Percentiles rank a stretch among this genome's conserved stretches.
These are phyloP conservation scores for Tetrapisispora arboricola DNA, from an alignment of 805 yeast species.

Conservation along the genomic window DNA sequence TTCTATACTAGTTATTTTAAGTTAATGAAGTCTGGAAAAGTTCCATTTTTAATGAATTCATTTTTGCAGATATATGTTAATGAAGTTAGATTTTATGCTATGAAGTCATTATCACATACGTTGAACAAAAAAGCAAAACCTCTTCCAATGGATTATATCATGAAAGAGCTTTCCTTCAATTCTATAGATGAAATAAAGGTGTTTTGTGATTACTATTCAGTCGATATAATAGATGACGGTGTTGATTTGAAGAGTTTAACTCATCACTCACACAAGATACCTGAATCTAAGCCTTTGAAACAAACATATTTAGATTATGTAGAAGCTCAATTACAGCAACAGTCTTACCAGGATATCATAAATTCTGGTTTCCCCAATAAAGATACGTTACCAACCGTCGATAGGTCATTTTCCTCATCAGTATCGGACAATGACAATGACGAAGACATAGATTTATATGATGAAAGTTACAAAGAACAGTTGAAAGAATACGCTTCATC, in stretches of 20 bases:
- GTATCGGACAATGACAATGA: constrained; percentile 1
- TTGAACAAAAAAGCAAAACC: constrained; percentile 66
- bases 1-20: constrained; percentile 57
- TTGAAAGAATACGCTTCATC: neutral
- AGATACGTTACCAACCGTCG: constrained; percentile 4
- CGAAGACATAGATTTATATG: neutral
- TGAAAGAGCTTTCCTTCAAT: constrained; percentile 56
- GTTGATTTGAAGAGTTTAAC: constrained; percentile 38
- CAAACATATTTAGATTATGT: constrained; percentile 39
- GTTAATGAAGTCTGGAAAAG: constrained; percentile 36
- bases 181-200: constrained; percentile 38
- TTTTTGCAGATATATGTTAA: constrained; percentile 71
- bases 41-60: constrained; percentile 64
- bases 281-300: constrained; percentile 34
- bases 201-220: constrained; percentile 56
- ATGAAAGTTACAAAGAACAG: neutral
- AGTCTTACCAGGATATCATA: constrained; percentile 29
- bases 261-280: constrained; percentile 28
- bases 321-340: constrained; percentile 30
- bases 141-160: constrained; percentile 40
- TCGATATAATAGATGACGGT: constrained; percentile 34
- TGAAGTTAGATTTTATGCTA: constrained; percentile 64
- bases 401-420: neutral
- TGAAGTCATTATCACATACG: constrained; percentile 54
- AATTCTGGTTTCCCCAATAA: constrained; percentile 29